Evolutionary conservation across 2,329 filamentous ascomycete genomes (phyloP).

Genomic region (Cladosporium sp.): DNA sequence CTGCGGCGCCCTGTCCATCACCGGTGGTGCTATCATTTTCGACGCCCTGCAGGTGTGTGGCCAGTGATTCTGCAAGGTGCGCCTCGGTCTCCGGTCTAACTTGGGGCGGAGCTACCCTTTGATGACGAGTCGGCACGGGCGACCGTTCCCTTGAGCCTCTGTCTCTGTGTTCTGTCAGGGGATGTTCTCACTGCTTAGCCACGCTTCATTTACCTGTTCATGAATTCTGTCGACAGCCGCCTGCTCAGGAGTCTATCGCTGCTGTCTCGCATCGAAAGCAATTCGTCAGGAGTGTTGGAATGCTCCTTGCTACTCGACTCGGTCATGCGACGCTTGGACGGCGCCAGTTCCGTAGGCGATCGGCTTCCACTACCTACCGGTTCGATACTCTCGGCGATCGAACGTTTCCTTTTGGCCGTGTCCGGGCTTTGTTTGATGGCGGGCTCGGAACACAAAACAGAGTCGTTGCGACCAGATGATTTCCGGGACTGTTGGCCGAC

Average conservation of each 20-base stretch:
- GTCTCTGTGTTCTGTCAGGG: not conserved
- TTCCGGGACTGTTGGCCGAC: not conserved
- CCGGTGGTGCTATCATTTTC: not conserved
- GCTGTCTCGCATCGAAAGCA: not conserved
- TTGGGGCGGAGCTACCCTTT: constrained; percentile 5
- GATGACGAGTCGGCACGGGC: constrained; percentile 8
- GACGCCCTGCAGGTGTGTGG: constrained; percentile 7
- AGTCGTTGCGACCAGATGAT: constrained; percentile 3
- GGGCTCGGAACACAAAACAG: constrained; percentile 4
- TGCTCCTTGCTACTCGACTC: not conserved
- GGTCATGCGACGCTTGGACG: constrained; percentile 8
- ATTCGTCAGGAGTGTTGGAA: not conserved
- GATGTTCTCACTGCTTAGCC: not conserved
- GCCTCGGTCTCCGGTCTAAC: constrained; percentile 10
- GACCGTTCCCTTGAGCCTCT: constrained; percentile 5
- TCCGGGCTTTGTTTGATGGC: constrained; percentile 8
- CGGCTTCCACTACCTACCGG: not conserved
- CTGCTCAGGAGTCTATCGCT: not conserved
- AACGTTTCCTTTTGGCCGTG: constrained; percentile 7
- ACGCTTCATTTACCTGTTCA: not conserved
- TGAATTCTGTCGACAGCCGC: not conserved
- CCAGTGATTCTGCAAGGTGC: constrained; percentile 8
- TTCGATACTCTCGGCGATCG: not conserved
- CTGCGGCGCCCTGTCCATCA: not conserved
- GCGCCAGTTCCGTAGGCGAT: not conserved